Base-by-base conservation (phyloP, 108 stramenopile species). In the Skeletonema costatum region DNA sequence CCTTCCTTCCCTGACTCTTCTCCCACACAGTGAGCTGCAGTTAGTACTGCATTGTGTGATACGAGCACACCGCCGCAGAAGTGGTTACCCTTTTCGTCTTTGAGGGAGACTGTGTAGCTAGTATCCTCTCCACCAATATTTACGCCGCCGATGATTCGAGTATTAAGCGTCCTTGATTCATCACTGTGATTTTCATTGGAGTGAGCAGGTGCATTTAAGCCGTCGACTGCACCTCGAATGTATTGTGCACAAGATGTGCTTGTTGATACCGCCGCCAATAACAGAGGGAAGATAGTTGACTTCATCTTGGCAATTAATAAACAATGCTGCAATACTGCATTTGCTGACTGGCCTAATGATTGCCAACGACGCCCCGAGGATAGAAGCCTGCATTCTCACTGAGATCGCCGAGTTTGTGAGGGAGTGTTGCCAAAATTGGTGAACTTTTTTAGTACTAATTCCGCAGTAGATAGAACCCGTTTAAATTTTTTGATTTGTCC, bases 51-150 rank as follows among this genome's bases (percentile, higher is more conserved):
- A 50, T 73, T 64, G 1, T 50, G 9, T 21, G 72, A 44, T 7
- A 73, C 33, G 7, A 73, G 62, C 8, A 61, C 60, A 1, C 72
- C 72, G 4, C 72, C 72, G 36, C 72, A 73, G 30, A 73, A 50
- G 33, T 73, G 72, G 4, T 38, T 60, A 1, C 63, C 62, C 4
- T 73, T 73, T 36, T 17, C 36, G 63, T 61, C 30, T 64, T 73
- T 46, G 16, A 46, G 44, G 16, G 44, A 46, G 16, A 46, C 44
- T 46, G 44, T 16, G 44, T 46, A 46, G 44, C 16, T n/a, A 46
- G 16, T n/a, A n/a, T 46, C 44, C 44, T 46, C 44, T 46, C 16
- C 16, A n/a, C 44, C 4, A 46, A 11, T n/a, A 42, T 16, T 3
- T n/a, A n/a, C 44, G 16, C 44, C 44, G 44, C 44, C 44, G 44